Conservation (phyloP, 805 yeast species). For the Candida loeiensis region DNA sequence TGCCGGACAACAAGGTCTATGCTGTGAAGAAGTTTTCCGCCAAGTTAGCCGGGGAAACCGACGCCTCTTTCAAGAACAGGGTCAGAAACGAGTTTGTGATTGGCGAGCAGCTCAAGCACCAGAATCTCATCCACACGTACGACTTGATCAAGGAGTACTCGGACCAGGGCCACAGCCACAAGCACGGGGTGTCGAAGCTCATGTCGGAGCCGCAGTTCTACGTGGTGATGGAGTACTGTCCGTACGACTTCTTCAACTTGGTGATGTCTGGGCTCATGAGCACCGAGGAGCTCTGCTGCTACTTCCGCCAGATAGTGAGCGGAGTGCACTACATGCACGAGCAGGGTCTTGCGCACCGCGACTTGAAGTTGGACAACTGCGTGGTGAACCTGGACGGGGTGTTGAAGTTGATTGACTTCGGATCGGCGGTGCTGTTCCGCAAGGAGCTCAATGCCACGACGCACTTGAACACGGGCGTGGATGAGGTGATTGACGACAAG, state of each 20-base stretch:
- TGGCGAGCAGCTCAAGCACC: conserved; percentile 70
- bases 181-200: conserved; percentile 22
- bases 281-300: conserved; percentile 68
- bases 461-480: conserved; percentile 10
- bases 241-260: conserved; percentile 85
- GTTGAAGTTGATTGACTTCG: conserved; percentile 87
- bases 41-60: conserved; percentile 57
- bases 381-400: conserved; percentile 75
- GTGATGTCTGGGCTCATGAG: conserved; percentile 87
- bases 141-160: conserved; percentile 66
- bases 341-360: conserved; percentile 89
- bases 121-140: conserved; percentile 74
- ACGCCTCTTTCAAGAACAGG: conserved; percentile 67
- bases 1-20: conserved; percentile 55
- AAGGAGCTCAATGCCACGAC: conserved; percentile 36
- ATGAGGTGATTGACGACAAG: conserved; percentile 35
- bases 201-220: conserved; percentile 36
- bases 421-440: conserved; percentile 82
- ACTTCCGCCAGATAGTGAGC: conserved; percentile 71
- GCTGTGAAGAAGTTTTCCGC: conserved; percentile 87
- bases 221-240: conserved; percentile 91
- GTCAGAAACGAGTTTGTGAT: conserved; percentile 80
- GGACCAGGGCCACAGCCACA: conserved; percentile 6
- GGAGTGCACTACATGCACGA: conserved; percentile 77
- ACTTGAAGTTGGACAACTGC: conserved; percentile 88